Conservation (phyloP, 352 stramenopile genomes). For the Globisporangium apiculatum region DNA sequence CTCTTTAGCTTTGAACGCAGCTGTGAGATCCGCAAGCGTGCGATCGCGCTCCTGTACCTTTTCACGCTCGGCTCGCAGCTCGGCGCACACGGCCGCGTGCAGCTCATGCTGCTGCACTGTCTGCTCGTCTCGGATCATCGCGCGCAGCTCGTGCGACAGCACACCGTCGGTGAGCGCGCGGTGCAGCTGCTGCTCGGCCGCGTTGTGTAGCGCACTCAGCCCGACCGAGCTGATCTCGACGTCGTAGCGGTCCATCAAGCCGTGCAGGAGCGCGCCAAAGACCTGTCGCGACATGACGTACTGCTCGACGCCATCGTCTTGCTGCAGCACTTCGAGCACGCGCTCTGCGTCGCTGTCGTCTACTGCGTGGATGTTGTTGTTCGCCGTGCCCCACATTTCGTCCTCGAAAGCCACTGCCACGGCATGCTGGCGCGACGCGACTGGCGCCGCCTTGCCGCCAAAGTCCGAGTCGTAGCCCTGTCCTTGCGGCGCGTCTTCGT, state of each 20-base stretch:
- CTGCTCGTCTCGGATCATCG: conserved; percentile 45
- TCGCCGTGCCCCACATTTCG: conserved; percentile 29
- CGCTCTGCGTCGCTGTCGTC: conserved; percentile 19
- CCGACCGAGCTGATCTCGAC: conserved; percentile 61
- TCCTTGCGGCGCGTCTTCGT: conserved; percentile 31
- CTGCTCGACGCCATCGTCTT: conserved; percentile 21
- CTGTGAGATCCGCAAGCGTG: conserved; percentile 47
- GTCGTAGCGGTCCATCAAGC: conserved; percentile 20
- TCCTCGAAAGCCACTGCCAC: conserved; percentile 27
- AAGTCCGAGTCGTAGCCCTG: conserved; percentile 75
- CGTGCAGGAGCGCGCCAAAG: conserved; percentile 49
- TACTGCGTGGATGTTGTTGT: conserved; percentile 23
- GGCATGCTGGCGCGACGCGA: conserved; percentile 5
- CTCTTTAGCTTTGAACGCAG: conserved; percentile 57
- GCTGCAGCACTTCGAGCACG: conserved; percentile 12
- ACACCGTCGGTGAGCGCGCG: conserved; percentile 45
- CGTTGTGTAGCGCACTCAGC: conserved; percentile 72
- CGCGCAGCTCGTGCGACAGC: conserved; percentile 36
- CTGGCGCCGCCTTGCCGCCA: conserved; percentile 30
- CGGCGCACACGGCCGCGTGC: conserved; percentile 8
- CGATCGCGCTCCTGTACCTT: conserved; percentile 55
- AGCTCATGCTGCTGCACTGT: conserved; percentile 18
- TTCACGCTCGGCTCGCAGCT: conserved; percentile 21
- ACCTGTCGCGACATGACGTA: conserved; percentile 67
- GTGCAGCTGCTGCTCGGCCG: conserved; percentile 63